Evolutionary conservation across 2,329 filamentous ascomycete genomes (phyloP).

Genomic region (Colletotrichum lupini): DNA sequence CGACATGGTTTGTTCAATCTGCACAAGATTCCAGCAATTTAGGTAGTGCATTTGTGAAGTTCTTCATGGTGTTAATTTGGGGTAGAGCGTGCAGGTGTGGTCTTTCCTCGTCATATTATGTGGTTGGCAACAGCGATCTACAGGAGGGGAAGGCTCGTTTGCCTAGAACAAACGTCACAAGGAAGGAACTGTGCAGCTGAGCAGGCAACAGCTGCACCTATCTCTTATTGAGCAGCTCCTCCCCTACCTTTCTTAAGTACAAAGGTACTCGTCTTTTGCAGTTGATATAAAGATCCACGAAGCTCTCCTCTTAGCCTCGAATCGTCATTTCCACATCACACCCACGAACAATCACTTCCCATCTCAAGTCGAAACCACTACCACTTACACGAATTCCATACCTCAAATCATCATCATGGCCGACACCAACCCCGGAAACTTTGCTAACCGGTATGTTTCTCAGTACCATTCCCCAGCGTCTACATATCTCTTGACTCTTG

Average conservation of each 20-base stretch:
- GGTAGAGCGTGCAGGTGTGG: background rate
- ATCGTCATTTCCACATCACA: background rate
- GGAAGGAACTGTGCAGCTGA: background rate
- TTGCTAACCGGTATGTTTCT: slow-evolving; percentile 36
- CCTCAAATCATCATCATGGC: slow-evolving; percentile 18
- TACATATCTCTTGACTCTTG: slow-evolving; percentile 34
- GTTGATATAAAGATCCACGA: background rate
- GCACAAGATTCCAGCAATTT: background rate
- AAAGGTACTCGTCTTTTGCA: background rate
- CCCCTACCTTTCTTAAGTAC: no score
- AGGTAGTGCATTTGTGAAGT: background rate
- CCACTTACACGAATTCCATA: background rate
- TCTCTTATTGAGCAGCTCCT: background rate
- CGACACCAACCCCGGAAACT: slow-evolving; percentile 38
- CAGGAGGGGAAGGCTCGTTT: slow-evolving; percentile 14
- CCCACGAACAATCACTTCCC: background rate
- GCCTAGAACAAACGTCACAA: slow-evolving; percentile 12
- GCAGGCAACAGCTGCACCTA: background rate
- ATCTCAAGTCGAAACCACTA: background rate
- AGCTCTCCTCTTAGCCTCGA: background rate
- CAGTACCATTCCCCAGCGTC: background rate
- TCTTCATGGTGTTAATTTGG: background rate
- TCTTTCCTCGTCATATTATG: slow-evolving; percentile 13
- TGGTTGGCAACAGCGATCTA: slow-evolving; percentile 12
- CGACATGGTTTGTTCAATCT: background rate